Evolutionary conservation across 768 basidiomycete species (phyloP).

Genomic region (Boletellus ananiceps): DNA sequence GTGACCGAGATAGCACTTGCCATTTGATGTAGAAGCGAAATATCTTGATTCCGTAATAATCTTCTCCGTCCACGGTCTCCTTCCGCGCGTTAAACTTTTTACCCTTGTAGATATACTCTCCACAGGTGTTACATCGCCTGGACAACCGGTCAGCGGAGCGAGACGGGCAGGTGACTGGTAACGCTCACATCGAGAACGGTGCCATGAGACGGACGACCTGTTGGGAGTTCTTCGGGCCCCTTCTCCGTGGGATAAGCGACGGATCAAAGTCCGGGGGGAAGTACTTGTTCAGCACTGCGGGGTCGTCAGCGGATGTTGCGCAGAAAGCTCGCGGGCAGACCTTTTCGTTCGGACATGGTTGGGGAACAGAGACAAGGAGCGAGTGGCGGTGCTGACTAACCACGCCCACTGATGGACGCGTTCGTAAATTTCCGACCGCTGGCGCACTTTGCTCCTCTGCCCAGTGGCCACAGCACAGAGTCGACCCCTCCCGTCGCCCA

Average conservation of each 20-base stretch:
- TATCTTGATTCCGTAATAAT: slow-evolving; percentile 98
- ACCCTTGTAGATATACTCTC: slow-evolving; percentile 98
- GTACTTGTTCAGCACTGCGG: slow-evolving; percentile 85
- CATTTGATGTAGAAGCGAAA: slow-evolving; percentile 93
- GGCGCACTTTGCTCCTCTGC: slow-evolving; percentile 15
- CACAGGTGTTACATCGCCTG: slow-evolving; percentile 92
- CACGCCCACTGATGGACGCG: slow-evolving; percentile 19
- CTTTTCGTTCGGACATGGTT: slow-evolving; percentile 82
- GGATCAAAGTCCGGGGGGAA: slow-evolving; percentile 99
- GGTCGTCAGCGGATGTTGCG: slow-evolving; percentile 4
- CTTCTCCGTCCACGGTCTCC: slow-evolving; percentile 95
- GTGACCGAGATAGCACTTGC: slow-evolving; percentile 36
- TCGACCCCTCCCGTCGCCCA: no score
- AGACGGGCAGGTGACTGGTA: background rate
- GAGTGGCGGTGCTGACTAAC: slow-evolving; percentile 28
- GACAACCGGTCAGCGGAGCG: slow-evolving; percentile 8
- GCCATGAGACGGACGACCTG: slow-evolving; percentile 99
- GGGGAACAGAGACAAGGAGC: slow-evolving; percentile 6
- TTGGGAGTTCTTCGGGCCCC: slow-evolving; percentile 89
- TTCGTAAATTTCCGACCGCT: slow-evolving; percentile 29
- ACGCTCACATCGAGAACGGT: slow-evolving; percentile 89
- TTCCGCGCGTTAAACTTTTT: slow-evolving; percentile 99
- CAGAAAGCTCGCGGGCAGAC: slow-evolving; percentile 30
- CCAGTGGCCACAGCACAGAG: background rate
- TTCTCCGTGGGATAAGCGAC: slow-evolving; percentile 87